Evolutionary conservation across 805 yeast species (phyloP).

Genomic region (Wickerhamomyces xylosicus): DNA sequence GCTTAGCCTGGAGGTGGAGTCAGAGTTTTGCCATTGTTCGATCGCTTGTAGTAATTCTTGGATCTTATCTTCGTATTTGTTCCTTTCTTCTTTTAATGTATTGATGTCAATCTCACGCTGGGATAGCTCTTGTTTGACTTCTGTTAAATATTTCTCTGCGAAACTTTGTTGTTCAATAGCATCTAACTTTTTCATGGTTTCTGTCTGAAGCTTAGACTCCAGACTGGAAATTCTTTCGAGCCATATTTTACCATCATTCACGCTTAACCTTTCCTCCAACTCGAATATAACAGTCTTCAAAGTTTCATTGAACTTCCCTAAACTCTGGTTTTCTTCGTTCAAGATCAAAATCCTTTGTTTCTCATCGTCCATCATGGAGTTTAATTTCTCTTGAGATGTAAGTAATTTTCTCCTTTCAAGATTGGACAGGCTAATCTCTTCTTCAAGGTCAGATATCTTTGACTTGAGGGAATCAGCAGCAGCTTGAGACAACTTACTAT

Average conservation of each 20-base stretch:
- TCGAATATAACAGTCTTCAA: conserved; percentile 34
- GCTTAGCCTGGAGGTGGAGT: conserved; percentile 32
- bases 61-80: conserved; percentile 42
- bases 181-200: conserved; percentile 38
- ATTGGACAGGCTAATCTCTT: conserved; percentile 22
- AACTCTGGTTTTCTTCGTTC: conserved; percentile 56
- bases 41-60: conserved; percentile 33
- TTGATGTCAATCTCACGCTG: conserved; percentile 28
- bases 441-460: conserved; percentile 18
- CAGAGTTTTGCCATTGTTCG: conserved; percentile 31
- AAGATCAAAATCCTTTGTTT: conserved; percentile 46
- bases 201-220: conserved; percentile 37
- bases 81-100: conserved; percentile 36
- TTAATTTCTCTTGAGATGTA: conserved; percentile 16
- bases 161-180: conserved; percentile 38
- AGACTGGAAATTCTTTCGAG: conserved; percentile 40
- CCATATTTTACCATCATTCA: conserved; percentile 50
- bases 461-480: conserved; percentile 11
- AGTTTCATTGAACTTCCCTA: conserved; percentile 44
- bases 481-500: conserved; percentile 16
- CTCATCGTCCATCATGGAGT: conserved; percentile 22
- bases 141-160: conserved; percentile 43
- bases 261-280: conserved; percentile 37
- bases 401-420: conserved; percentile 18
- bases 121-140: conserved; percentile 33